Base-by-base conservation (phyloP, 2,329 filamentous ascomycete genomes). In the Pseudocercospora fuligena region DNA sequence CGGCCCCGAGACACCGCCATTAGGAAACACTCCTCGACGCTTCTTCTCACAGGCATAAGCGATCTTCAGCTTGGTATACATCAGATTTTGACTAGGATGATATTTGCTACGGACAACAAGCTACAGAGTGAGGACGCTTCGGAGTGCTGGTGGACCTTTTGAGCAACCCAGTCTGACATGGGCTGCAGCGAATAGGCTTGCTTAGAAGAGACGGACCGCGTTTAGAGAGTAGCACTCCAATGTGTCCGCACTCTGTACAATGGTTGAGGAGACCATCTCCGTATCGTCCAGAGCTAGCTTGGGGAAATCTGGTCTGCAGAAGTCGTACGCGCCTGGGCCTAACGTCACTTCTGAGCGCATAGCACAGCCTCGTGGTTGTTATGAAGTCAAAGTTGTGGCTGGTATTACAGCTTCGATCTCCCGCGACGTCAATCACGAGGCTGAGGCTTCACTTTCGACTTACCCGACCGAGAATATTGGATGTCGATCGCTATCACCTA, bases 341-440 rank as follows among this genome's bases (percentile, higher is more conserved):
- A 27, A 56, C 23, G 51, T 56, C 51, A 56, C 51, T 16, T 56
- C 16, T 56, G 51, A 27, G 19, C 51, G 7, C 27, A 56, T 56
- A 25, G 51, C 51, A 56, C 51, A 56, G 51, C 51, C 51, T 56
- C 25, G 51, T 56, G 51, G 51, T 56, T 56, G 51, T 14, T 19
- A 56, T 31, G n/a, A 56, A 27, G 27, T 56, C 51, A 31, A 56
- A 31, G 16, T 7, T 56, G 51, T 31, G 51, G 51, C 51, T 56
- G 51, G 27, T 43, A 43, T 19, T 43, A 9, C 40, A 43, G 16
- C 16, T 43, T 40, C 46, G 46, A 49, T 49, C 19, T 11, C 19
- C 12, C 9, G 23, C 23, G 23, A 51, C 47, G 47, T 51, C 47
- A 51, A 25, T 9, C 21, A 51, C 19, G 19, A 51, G 47, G 51